These are phyloP conservation scores for Pseudogymnoascus sp. DNA, from an alignment of 2,329 filamentous ascomycete species.

Conservation along the genomic window DNA sequence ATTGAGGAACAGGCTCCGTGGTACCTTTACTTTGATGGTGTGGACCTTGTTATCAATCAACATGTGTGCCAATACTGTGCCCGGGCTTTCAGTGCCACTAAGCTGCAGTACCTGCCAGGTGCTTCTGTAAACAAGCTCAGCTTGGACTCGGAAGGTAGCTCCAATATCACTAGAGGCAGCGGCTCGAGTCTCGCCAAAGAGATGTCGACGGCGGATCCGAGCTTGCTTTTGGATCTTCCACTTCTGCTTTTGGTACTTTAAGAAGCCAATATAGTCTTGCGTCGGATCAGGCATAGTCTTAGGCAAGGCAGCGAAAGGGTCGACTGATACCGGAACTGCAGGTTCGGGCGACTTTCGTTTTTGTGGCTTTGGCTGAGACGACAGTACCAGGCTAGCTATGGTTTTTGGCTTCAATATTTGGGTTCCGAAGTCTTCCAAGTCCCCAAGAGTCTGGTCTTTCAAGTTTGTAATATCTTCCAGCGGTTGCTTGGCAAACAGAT, in stretches of 20 bases:
- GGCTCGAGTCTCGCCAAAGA: slow-evolving; percentile 77
- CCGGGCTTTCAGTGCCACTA: slow-evolving; percentile 70
- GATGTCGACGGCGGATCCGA: slow-evolving; percentile 71
- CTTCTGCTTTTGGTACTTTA: slow-evolving; percentile 95
- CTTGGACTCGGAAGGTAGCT: slow-evolving; percentile 78
- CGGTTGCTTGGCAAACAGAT: slow-evolving; percentile 69
- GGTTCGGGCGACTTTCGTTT: slow-evolving; percentile 70
- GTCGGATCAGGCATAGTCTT: slow-evolving; percentile 75
- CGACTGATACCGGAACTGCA: slow-evolving; percentile 48
- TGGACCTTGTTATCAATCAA: slow-evolving; percentile 92
- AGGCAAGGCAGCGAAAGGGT: slow-evolving; percentile 77
- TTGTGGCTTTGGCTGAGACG: slow-evolving; percentile 48
- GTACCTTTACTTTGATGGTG: slow-evolving; percentile 77
- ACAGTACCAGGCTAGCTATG: slow-evolving; percentile 35
- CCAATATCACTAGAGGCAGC: slow-evolving; percentile 58
- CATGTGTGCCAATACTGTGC: slow-evolving; percentile 80
- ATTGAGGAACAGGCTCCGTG: slow-evolving; percentile 83
- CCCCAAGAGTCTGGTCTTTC: slow-evolving; percentile 45
- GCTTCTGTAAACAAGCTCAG: slow-evolving; percentile 78
- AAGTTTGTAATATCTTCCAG: slow-evolving; percentile 65
- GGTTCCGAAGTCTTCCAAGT: slow-evolving; percentile 75
- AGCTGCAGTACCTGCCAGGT: slow-evolving; percentile 95
- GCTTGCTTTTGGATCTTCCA: slow-evolving; percentile 98
- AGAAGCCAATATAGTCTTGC: slow-evolving; percentile 78
- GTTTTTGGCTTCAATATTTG: slow-evolving; percentile 58